phyloP scores from a whole-genome alignment of 805 yeast species.

The Yarrowia sp. region DNA sequence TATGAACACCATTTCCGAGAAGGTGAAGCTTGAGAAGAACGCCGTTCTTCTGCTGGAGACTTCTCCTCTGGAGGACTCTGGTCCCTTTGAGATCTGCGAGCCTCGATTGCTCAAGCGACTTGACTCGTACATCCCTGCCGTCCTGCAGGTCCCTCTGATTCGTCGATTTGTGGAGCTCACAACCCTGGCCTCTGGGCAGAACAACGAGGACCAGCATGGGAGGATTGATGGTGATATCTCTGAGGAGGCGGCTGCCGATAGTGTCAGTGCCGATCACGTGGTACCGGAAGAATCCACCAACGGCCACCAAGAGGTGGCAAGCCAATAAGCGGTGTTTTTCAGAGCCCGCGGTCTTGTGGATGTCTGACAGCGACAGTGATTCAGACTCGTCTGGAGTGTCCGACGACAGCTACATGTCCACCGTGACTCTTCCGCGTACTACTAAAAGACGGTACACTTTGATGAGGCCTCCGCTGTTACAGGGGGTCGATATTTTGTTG shows the following conservation, averaged over 20 bases:
- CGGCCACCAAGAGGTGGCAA: conserved; percentile 23
- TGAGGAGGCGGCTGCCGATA: conserved; percentile 27
- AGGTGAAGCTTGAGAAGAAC: conserved; percentile 41
- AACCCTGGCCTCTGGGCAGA: conserved; percentile 32
- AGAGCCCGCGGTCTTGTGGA: conserved; percentile 23
- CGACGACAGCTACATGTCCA: conserved; percentile 19
- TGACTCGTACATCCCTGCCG: conserved; percentile 79
- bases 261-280: conserved; percentile 18
- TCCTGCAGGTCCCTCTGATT: conserved; percentile 84
- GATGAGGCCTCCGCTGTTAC: conserved; percentile 18
- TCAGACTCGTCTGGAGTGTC: conserved; percentile 23
- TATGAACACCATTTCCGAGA: conserved; percentile 65
- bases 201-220: conserved; percentile 24
- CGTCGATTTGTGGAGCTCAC: conserved; percentile 80
- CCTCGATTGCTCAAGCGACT: conserved; percentile 68
- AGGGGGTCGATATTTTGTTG: conserved; percentile 23
- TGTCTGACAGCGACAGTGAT: background rate
- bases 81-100: conserved; percentile 42
- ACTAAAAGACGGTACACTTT: conserved; percentile 20
- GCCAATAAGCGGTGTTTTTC: conserved; percentile 24
- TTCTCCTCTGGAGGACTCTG: conserved; percentile 40
- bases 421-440: conserved; percentile 10
- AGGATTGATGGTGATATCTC: conserved; percentile 23
- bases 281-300: conserved; percentile 14
- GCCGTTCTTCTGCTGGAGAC: conserved; percentile 42